A percentile compares a stretch with the other conserved stretches of the same genome.
Evolutionary conservation across 2,329 filamentous ascomycete genomes (phyloP).

Genomic region (Paecilomyces sp.): DNA sequence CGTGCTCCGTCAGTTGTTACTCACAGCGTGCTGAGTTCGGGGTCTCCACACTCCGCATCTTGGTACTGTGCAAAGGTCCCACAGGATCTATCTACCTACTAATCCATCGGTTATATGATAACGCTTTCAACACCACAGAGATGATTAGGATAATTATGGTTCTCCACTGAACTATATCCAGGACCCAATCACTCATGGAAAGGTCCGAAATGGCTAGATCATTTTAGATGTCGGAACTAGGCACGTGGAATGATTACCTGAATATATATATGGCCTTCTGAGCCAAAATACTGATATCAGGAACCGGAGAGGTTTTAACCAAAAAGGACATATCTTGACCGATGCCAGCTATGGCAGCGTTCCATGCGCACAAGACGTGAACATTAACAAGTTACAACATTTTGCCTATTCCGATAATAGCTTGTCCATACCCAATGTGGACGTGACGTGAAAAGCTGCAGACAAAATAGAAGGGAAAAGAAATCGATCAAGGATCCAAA

Average conservation of each 20-base stretch:
- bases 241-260: neutral
- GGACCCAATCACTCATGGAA: neutral
- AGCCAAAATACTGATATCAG: neutral
- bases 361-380: neutral
- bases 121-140: neutral
- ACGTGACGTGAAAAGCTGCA: neutral
- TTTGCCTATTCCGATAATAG: neutral
- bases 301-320: neutral
- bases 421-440: neutral
- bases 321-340: neutral
- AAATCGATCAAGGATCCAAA: neutral
- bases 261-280: neutral
- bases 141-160: neutral
- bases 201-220: neutral
- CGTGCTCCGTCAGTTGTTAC: too few species aligned
- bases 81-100: too few species aligned
- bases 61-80: too few species aligned
- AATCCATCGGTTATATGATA: too few species aligned
- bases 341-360: neutral
- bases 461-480: neutral
- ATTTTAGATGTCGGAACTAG: neutral
- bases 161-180: neutral
- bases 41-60: too few species aligned
- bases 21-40: too few species aligned
- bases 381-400: neutral